Evolutionary conservation across 2,329 filamentous ascomycete species (phyloP).

Genomic region (Ophiostoma tasmaniense): DNA sequence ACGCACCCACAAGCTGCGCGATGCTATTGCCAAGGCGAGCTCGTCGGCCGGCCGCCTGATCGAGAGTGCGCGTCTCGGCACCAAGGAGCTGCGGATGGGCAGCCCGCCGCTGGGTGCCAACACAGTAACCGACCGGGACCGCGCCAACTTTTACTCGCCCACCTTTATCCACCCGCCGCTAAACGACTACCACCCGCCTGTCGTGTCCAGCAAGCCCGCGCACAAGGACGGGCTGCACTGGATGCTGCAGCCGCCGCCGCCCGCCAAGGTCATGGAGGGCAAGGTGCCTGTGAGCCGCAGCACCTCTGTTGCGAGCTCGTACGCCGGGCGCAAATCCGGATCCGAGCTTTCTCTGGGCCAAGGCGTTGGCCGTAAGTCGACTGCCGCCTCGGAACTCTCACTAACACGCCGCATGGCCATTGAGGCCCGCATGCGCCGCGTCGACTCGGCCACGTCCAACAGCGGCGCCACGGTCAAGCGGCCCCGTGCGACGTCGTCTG

Average conservation of each 20-base stretch:
- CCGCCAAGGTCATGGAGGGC: constrained; percentile 82
- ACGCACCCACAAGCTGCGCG: constrained; percentile 47
- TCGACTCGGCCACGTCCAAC: constrained; percentile 15
- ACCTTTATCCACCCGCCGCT: constrained; percentile 58
- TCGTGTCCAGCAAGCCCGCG: constrained; percentile 66
- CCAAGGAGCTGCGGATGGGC: constrained; percentile 32
- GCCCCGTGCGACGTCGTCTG: constrained; percentile 9
- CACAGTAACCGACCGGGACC: constrained; percentile 39
- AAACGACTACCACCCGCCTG: constrained; percentile 78
- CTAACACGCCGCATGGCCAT: constrained; percentile 16
- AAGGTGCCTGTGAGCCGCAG: constrained; percentile 63
- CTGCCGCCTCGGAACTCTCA: constrained; percentile 16
- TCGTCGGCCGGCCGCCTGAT: constrained; percentile 47
- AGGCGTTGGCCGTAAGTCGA: constrained; percentile 23
- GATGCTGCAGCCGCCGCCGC: constrained; percentile 92
- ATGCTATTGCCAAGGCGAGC: constrained; percentile 49
- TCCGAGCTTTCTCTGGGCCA: constrained; percentile 11
- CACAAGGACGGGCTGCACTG: constrained; percentile 66
- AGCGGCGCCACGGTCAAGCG: constrained; percentile 10
- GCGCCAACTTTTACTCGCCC: constrained; percentile 49
- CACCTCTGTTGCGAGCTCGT: constrained; percentile 46
- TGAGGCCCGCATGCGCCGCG: constrained; percentile 17
- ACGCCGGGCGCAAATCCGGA: constrained; percentile 29
- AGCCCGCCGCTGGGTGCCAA: not conserved
- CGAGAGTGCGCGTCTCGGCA: constrained; percentile 38